Evolutionary conservation across 164 flowering plant species (phyloP).

Genomic region (Liriodendron chinense): DNA sequence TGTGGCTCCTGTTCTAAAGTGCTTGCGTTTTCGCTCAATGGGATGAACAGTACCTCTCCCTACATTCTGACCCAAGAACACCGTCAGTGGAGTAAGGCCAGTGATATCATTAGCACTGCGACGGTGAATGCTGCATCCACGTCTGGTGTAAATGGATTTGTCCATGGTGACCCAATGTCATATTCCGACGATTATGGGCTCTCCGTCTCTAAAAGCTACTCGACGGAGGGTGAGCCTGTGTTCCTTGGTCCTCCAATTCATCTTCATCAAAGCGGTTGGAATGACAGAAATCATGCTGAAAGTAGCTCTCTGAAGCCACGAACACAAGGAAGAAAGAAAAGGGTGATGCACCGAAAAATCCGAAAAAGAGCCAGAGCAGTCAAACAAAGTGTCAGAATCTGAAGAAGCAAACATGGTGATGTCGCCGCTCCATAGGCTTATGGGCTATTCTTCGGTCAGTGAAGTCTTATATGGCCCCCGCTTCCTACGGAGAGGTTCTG

Average conservation of each 20-base stretch:
- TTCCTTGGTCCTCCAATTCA: conserved; percentile 11
- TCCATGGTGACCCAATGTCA: conserved; percentile 31
- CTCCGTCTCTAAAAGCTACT: conserved; percentile 36
- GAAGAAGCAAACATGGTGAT: conserved; percentile 5
- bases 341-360: not conserved
- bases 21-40: conserved; percentile 51
- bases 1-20: conserved; percentile 61
- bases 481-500: no score
- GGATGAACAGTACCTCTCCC: conserved; percentile 35
- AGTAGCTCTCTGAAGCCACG: conserved; percentile 6
- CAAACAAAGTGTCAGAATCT: not conserved
- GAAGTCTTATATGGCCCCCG: conserved; percentile 26
- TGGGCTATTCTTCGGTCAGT: conserved; percentile 71
- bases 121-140: conserved; percentile 15
- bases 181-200: conserved; percentile 48
- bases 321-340: conserved; percentile 8
- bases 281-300: conserved; percentile 9
- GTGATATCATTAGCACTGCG: not conserved
- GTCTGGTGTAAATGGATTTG: conserved; percentile 9
- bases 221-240: conserved; percentile 37
- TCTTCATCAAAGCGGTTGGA: not conserved
- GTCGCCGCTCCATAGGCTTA: conserved; percentile 64
- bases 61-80: conserved; percentile 11
- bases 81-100: not conserved
- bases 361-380: not conserved